phyloP scores from a whole-genome alignment of 2,329 filamentous ascomycete genomes.

The Cytospora paraplurivora region DNA sequence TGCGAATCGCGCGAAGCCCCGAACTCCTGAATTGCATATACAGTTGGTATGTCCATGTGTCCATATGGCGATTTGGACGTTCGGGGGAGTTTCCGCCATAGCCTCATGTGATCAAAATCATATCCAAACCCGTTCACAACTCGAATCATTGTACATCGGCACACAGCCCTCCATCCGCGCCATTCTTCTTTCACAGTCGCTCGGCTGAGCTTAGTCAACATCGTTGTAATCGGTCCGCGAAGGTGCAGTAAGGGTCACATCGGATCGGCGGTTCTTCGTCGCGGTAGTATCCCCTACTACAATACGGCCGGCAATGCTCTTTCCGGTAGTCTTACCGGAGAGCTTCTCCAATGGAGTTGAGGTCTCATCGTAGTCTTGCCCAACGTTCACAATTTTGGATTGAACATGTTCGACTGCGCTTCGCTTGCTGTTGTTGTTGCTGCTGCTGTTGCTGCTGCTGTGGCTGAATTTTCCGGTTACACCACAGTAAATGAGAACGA shows the following conservation, averaged over 20 bases:
- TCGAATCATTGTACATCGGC: not conserved
- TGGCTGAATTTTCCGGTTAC: slow-evolving; percentile 36
- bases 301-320: slow-evolving; percentile 26
- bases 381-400: slow-evolving; percentile 31
- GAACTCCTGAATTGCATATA: not conserved
- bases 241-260: slow-evolving; percentile 7
- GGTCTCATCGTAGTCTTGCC: slow-evolving; percentile 20
- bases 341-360: slow-evolving; percentile 26
- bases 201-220: slow-evolving; percentile 4
- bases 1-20: not conserved
- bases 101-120: not conserved
- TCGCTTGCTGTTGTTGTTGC: slow-evolving; percentile 32
- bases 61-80: not conserved
- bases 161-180: not conserved
- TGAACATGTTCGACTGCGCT: slow-evolving; percentile 33
- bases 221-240: slow-evolving; percentile 8
- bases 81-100: not conserved
- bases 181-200: not conserved
- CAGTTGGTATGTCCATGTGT: not conserved
- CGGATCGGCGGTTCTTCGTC: not conserved
- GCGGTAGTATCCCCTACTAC: slow-evolving; percentile 7
- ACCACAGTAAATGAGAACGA: slow-evolving; percentile 53
- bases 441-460: slow-evolving; percentile 38
- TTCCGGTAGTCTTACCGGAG: slow-evolving; percentile 19
- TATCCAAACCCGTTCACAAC: not conserved